Conservation (phyloP, 169 alveolate genomes). For the Cryptosporidium sp. region DNA sequence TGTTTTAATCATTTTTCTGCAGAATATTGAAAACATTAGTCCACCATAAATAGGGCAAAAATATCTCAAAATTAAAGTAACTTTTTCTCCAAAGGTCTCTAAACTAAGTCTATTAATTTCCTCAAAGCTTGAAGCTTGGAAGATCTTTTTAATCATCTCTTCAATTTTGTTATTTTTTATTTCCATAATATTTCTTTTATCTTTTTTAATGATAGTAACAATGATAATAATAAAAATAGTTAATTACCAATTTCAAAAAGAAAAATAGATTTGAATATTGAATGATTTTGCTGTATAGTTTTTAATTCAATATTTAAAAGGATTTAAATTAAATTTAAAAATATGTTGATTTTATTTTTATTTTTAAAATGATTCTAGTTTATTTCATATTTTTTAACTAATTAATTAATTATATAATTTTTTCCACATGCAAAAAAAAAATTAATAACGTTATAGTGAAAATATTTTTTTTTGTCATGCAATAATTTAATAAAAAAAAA, state of each 20-base stretch:
- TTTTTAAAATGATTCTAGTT: neutral
- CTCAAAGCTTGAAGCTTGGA: neutral
- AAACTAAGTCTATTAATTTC: slow-evolving; percentile 3
- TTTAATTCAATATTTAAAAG: neutral
- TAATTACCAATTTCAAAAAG: neutral
- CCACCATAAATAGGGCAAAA: slow-evolving; percentile 44
- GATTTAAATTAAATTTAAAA: neutral
- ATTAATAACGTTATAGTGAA: neutral
- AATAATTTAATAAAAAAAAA: neutral
- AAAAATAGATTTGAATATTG: too few relatives aligned
- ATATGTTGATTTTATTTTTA: neutral
- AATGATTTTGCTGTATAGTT: neutral
- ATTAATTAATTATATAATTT: neutral
- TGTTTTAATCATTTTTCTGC: slow-evolving; percentile 42
- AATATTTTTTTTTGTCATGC: slow-evolving; percentile 16
- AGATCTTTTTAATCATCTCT: neutral
- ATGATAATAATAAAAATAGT: neutral
- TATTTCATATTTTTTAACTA: neutral
- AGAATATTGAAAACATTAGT: slow-evolving; percentile 5
- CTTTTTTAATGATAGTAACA: neutral
- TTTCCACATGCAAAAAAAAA: slow-evolving; percentile 20
- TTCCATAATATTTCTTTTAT: neutral
- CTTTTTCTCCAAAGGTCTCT: slow-evolving; percentile 40
- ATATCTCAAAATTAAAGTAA: slow-evolving; percentile 16
- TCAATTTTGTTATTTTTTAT: neutral